phyloP scores from a whole-genome alignment of 805 yeast species.

The Komagataella populi region DNA sequence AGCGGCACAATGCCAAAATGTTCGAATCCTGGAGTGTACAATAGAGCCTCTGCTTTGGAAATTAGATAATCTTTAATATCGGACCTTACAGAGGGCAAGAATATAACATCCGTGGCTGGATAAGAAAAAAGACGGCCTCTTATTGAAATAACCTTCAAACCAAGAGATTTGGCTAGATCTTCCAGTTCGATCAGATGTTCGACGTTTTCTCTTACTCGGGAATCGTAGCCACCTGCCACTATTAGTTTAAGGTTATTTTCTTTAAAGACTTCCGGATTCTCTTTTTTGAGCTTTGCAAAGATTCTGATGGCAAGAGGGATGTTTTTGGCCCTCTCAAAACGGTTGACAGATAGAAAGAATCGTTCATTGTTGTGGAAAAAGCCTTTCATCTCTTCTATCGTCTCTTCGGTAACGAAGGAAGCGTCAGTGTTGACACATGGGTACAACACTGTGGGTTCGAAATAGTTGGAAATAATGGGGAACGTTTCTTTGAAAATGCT shows the following conservation, averaged over 20 bases:
- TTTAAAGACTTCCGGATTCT: constrained; percentile 15
- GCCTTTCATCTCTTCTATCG: constrained; percentile 18
- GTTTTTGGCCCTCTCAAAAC: constrained; percentile 82
- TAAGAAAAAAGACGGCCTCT: constrained; percentile 21
- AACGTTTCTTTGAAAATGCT: constrained; percentile 57
- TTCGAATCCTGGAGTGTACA: constrained; percentile 85
- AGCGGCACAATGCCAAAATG: constrained; percentile 98
- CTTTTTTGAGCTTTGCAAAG: constrained; percentile 30
- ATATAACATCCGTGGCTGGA: constrained; percentile 34
- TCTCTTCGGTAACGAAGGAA: constrained; percentile 6
- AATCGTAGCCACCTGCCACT: constrained; percentile 87
- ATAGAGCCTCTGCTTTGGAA: constrained; percentile 38
- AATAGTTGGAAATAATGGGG: constrained; percentile 14
- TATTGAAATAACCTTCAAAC: constrained; percentile 31
- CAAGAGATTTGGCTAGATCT: constrained; percentile 27
- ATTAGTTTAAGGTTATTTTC: constrained; percentile 34
- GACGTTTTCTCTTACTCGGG: constrained; percentile 61
- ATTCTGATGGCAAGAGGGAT: constrained; percentile 66
- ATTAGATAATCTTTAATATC: constrained; percentile 51
- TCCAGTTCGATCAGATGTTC: constrained; percentile 53
- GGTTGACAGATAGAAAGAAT: constrained; percentile 63
- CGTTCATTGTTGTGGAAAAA: constrained; percentile 20
- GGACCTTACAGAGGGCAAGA: constrained; percentile 71
- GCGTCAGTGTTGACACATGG: constrained; percentile 58
- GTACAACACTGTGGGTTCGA: constrained; percentile 46